phyloP scores from a whole-genome alignment of 2,329 filamentous ascomycete species.

The Cryphonectria carpinicola region DNA sequence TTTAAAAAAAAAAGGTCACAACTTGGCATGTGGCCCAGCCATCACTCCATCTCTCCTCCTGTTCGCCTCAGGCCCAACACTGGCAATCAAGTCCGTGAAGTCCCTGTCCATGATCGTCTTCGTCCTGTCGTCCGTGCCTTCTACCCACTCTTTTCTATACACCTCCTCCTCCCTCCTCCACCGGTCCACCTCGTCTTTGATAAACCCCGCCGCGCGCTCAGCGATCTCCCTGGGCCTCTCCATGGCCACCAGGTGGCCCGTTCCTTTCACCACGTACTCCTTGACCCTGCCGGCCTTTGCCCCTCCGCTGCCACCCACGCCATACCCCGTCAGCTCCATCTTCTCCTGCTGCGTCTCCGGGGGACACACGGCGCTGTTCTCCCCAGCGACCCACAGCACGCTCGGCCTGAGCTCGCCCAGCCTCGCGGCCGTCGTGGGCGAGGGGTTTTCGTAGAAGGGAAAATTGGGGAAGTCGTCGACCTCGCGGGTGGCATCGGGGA shows the following conservation, averaged over 20 bases:
- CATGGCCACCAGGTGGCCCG: slow-evolving; percentile 84
- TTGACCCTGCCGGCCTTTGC: slow-evolving; percentile 67
- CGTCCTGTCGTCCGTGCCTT: slow-evolving; percentile 47
- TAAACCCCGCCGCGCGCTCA: slow-evolving; percentile 58
- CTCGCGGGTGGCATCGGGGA: slow-evolving; percentile 52
- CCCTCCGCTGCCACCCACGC: slow-evolving; percentile 70
- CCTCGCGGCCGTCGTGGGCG: slow-evolving; percentile 56
- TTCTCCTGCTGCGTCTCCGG: slow-evolving; percentile 59
- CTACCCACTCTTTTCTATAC: slow-evolving; percentile 58
- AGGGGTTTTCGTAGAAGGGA: slow-evolving; percentile 72
- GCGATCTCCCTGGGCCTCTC: slow-evolving; percentile 74
- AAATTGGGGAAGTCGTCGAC: slow-evolving; percentile 40
- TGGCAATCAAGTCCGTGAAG: slow-evolving; percentile 56
- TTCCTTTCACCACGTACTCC: slow-evolving; percentile 64
- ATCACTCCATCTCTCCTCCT: slow-evolving; percentile 17
- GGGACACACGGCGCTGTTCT: slow-evolving; percentile 58
- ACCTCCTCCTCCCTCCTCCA: slow-evolving; percentile 62
- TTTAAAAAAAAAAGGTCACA: slow-evolving; percentile 17
- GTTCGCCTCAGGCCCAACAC: slow-evolving; percentile 26
- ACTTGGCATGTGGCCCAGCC: slow-evolving; percentile 18
- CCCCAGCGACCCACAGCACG: slow-evolving; percentile 72
- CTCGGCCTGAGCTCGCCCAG: slow-evolving; percentile 66
- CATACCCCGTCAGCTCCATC: slow-evolving; percentile 65
- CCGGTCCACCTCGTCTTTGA: slow-evolving; percentile 57
- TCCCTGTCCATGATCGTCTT: slow-evolving; percentile 62